Evolutionary conservation across 2,329 filamentous ascomycete genomes (phyloP), one percentile per base, ranked within the genome.

Genomic region (Alternaria ventricosa): DNA sequence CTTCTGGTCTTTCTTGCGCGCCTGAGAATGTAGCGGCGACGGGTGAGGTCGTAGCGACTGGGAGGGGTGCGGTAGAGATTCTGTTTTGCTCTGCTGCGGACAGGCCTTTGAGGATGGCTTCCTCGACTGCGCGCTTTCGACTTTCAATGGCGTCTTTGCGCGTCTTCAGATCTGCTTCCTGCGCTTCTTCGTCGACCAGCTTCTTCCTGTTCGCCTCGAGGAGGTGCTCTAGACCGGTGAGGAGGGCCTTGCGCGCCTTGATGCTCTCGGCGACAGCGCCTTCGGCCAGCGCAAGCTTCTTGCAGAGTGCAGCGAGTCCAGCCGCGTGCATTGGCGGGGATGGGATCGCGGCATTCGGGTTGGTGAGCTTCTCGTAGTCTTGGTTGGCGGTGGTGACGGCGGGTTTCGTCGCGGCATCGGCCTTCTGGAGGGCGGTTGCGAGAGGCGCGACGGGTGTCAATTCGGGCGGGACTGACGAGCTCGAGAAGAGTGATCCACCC

Each of bases 281-380:
- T 80, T 99, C 94, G 4, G 96, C 96, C 67, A 88, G 92, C 20
- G 93, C 93, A 18, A 99, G 86, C 7, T 90, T 92, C 83, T 96
- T 97, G 57, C 98, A 86, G n/a, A 99, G 85, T 3, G 93, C 92
- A 68, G 92, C 94, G 9, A 99, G 87, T 27, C 93, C 91, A 13
- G 95, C 95, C 2, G 96, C 96, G 75, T 97, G 93, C 20, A 99
- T 94, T 1, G 96, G 94, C 0, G 94, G 90, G 0, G 93, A 91
- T 0, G 95, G 93, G 2, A 90, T 84, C 1, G 87, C 84, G 0
- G 87, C 87, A 27, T 85, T 84, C 0, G 93, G 87, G 71, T 94
- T 92, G 58, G 90, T 92, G 75, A 96, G 86, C 79, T 95, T 97
- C 55, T 91, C 88, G 75, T 93, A 97, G 70, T 98, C 95, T 67